phyloP scores from a whole-genome alignment of 345 rosid species.

The Diplotaxis tenuifolia region DNA sequence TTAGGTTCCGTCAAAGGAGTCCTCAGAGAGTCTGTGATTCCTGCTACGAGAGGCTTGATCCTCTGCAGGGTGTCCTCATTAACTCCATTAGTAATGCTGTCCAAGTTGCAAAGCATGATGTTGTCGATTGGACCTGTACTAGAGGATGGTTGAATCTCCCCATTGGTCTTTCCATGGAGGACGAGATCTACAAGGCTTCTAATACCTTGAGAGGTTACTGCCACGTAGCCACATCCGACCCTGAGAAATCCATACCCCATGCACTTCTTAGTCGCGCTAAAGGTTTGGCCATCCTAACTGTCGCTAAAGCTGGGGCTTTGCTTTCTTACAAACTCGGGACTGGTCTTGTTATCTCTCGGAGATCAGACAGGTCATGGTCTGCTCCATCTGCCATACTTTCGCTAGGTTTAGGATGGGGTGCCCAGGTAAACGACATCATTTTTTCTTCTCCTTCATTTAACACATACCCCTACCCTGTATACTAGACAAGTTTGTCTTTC shows the following conservation, averaged over 20 bases:
- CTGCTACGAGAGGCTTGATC: constrained; percentile 95
- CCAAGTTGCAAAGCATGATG: constrained; percentile 95
- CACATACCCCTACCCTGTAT: no score
- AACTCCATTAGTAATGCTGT: constrained; percentile 82
- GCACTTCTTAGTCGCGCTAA: constrained; percentile 75
- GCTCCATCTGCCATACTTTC: constrained; percentile 91
- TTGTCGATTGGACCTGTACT: constrained; percentile 83
- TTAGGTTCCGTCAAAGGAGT: constrained; percentile 76
- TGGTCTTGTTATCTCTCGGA: constrained; percentile 81
- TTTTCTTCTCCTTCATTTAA: neutral
- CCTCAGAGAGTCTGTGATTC: constrained; percentile 95
- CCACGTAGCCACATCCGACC: constrained; percentile 77
- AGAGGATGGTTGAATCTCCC: constrained; percentile 98
- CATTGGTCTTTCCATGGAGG: constrained; percentile 87
- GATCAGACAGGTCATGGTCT: constrained; percentile 93
- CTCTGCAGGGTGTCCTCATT: constrained; percentile 76
- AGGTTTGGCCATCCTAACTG: constrained; percentile 88
- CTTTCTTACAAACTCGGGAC: constrained; percentile 80
- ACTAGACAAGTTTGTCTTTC: no score
- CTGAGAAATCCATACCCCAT: constrained; percentile 81
- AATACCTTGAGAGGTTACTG: constrained; percentile 74
- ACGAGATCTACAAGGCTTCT: constrained; percentile 89
- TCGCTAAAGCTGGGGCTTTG: constrained; percentile 85
- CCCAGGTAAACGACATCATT: constrained; percentile 61
- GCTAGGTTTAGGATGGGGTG: constrained; percentile 96